Evolutionary conservation across 2,329 filamentous ascomycete genomes (phyloP).

Genomic region (Cryphonectria radicalis): DNA sequence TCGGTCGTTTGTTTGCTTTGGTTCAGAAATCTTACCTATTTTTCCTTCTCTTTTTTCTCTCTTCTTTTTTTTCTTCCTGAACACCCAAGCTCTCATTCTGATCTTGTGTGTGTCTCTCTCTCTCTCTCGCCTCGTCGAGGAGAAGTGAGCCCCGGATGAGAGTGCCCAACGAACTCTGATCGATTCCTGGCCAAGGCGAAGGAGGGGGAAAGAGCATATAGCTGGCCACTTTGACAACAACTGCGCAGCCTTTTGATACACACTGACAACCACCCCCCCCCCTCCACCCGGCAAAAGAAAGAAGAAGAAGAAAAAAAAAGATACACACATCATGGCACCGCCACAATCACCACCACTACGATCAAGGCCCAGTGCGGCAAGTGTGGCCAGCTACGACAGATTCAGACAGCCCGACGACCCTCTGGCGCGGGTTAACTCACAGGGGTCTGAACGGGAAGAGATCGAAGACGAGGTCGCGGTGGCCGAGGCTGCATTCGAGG

Average conservation of each 20-base stretch:
- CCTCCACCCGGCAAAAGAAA: no score
- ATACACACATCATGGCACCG: slow-evolving; percentile 8
- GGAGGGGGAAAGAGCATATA: neutral
- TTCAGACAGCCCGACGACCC: slow-evolving; percentile 32
- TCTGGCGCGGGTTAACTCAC: slow-evolving; percentile 29
- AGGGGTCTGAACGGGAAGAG: slow-evolving; percentile 24
- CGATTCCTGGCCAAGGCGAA: neutral
- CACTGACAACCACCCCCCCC: neutral
- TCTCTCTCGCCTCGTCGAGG: neutral
- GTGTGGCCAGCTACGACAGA: slow-evolving; percentile 30
- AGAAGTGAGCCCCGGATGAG: neutral
- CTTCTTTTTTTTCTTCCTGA: neutral
- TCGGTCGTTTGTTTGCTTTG: slow-evolving; percentile 2
- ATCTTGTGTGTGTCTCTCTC: neutral
- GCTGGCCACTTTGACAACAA: neutral
- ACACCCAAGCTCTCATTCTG: neutral
- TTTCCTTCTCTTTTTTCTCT: neutral
- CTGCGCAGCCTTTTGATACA: no score
- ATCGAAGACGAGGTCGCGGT: slow-evolving; percentile 30
- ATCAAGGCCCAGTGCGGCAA: slow-evolving; percentile 21
- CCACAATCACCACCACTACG: slow-evolving; percentile 18
- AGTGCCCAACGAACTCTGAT: neutral
- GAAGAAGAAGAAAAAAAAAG: no score
- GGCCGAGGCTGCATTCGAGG: slow-evolving; percentile 24
- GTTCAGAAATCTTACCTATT: neutral